Base-by-base conservation (phyloP, 140 eudicot species). In the Senecio squalidus region DNA sequence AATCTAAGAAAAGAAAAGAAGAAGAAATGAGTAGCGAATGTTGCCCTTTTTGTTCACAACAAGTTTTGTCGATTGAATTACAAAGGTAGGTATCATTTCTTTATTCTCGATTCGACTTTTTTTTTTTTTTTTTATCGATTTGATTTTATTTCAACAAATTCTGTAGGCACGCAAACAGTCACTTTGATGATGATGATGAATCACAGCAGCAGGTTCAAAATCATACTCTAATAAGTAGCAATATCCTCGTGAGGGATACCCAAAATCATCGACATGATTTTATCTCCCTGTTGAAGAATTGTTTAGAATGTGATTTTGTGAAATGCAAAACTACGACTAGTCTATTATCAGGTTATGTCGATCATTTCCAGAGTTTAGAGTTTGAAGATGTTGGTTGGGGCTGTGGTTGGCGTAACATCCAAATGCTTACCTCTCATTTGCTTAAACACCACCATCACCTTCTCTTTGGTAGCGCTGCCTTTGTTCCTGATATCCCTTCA, bases 381-480 rank as follows among this genome's bases (percentile, higher is more conserved):
- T 71, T 75, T 20, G 80, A 77, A 76, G 98, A 79, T 66, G 67
- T 50, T 44, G 95, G 96, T 11, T 92, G 98, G 96, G 96, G 96
- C 1, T 92, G 98, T 43, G 98, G 96, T 21, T 92, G 95, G 96
- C 96, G 98, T 24, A 92, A 92, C 66, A 92, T 92, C 54, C 98
- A 92, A 46, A 87, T 92, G 96, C 80, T 87, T 40, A 73, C 83
- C 60, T 92, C 96, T 20, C 89, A 87, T 77, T 54, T 92, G 73
- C 75, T 92, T 72, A 77, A 21, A 71, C 83, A 63, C 81, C 17
- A 55, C 34, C 72, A 67, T 46, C 72, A 64, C 15, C 64, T 65
- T 48, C 59, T 92, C 2, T 92, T 68, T 62, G 96, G 94, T 39
- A 95, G 98, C 46, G 68, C 64, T 44, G 81, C 84, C 22, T 84